These are phyloP conservation scores for Cordyceps javanica DNA, from an alignment of 2,329 filamentous ascomycete species.

Conservation along the genomic window DNA sequence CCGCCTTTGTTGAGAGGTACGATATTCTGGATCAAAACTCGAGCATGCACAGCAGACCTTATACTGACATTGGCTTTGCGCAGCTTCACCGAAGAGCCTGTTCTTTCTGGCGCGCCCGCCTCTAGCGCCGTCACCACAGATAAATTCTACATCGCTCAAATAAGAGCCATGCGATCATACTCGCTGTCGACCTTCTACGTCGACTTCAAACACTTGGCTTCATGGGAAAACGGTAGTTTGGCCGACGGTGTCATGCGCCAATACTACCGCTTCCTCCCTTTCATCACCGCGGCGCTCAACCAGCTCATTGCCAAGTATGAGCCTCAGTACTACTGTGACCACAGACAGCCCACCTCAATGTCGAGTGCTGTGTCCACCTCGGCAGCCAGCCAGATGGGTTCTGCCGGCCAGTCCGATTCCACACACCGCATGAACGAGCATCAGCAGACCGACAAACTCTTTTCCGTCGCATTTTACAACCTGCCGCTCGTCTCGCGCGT, in stretches of 20 bases:
- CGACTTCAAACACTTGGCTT: slow-evolving; percentile 77
- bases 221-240: slow-evolving; percentile 71
- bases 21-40: slow-evolving; percentile 18
- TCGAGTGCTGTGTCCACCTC: slow-evolving; percentile 67
- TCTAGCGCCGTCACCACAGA: slow-evolving; percentile 69
- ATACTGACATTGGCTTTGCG: not conserved
- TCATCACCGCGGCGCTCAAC: slow-evolving; percentile 80
- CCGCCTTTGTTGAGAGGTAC: slow-evolving; percentile 73
- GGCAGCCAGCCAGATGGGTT: slow-evolving; percentile 55
- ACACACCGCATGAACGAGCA: slow-evolving; percentile 78
- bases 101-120: slow-evolving; percentile 54
- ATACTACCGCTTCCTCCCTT: slow-evolving; percentile 94
- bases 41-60: not conserved
- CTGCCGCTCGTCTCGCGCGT: slow-evolving; percentile 80
- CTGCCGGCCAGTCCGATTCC: slow-evolving; percentile 58
- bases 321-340: slow-evolving; percentile 86
- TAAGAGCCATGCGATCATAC: slow-evolving; percentile 68
- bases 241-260: slow-evolving; percentile 81
- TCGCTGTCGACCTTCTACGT: slow-evolving; percentile 80
- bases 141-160: slow-evolving; percentile 80
- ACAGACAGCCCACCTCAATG: slow-evolving; percentile 69
- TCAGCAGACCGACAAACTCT: slow-evolving; percentile 95
- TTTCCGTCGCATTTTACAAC: slow-evolving; percentile 90
- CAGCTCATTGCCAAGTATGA: slow-evolving; percentile 93
- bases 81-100: slow-evolving; percentile 63